Percentiles rank a stretch among this genome's conserved stretches.
phyloP scores from a whole-genome alignment of 2,329 filamentous ascomycete species.

The Diplodia intermedia region DNA sequence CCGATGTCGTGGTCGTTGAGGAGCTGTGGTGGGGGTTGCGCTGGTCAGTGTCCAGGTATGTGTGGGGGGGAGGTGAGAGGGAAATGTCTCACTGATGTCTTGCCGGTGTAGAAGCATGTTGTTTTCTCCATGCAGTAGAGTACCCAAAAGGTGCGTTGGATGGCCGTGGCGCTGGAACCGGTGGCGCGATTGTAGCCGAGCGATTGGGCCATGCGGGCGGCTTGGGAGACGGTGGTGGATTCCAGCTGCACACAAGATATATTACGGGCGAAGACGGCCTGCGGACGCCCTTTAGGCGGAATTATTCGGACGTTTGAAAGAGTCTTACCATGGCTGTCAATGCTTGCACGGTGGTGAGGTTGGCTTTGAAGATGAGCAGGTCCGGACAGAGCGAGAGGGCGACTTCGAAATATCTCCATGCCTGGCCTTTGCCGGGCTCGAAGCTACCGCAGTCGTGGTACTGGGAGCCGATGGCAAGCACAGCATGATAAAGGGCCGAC shows the following conservation, averaged over 20 bases:
- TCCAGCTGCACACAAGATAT: conserved; percentile 47
- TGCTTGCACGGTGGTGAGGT: conserved; percentile 40
- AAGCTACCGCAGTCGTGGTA: conserved; percentile 48
- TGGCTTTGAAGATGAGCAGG: conserved; percentile 39
- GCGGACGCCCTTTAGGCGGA: not conserved
- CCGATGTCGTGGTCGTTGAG: conserved; percentile 51
- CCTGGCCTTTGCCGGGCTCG: conserved; percentile 48
- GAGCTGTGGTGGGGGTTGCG: conserved; percentile 36
- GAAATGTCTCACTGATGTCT: conserved; percentile 43
- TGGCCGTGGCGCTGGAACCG: conserved; percentile 33
- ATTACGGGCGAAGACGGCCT: conserved; percentile 48
- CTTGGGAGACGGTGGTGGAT: conserved; percentile 44
- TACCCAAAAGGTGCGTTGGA: conserved; percentile 50
- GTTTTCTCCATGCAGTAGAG: conserved; percentile 52
- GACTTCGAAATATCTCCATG: conserved; percentile 52
- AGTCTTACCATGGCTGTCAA: conserved; percentile 37
- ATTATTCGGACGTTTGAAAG: fast-evolving
- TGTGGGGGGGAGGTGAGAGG: too few species aligned
- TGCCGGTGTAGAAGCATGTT: conserved; percentile 42
- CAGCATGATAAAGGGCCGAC: conserved; percentile 50
- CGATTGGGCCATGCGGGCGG: conserved; percentile 44
- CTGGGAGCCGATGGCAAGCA: conserved; percentile 51
- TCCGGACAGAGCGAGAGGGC: conserved; percentile 49
- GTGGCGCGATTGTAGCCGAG: conserved; percentile 43
- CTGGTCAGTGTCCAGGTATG: not conserved